Evolutionary conservation across 1,284 basidiomycete species (phyloP), one percentile per base, ranked within the genome.

Genomic region (Apiotrichum mycotoxinovorans): DNA sequence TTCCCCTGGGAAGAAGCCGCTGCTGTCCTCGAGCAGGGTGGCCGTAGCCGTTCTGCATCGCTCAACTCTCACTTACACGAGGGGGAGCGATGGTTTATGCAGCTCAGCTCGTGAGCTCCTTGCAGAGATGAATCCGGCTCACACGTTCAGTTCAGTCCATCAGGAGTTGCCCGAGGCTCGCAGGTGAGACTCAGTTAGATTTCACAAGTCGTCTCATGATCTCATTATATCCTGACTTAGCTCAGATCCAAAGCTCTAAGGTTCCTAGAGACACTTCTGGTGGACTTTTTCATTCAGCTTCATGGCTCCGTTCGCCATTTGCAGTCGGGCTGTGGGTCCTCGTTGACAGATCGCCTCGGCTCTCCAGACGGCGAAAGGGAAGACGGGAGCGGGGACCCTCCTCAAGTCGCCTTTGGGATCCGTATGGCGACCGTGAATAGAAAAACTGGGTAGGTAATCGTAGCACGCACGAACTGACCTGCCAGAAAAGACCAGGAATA

Each of bases 401-500:
- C 35, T 12, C 8, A 41, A 4, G 9, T n/a, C 40, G n/a, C n/a
- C 3, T 17, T 30, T 15, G 61, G 57, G 14, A 52, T 66, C 26
- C 33, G 23, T 3, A 9, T 64, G 27, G 23, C 20, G 3, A 44
- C 54, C 10, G 40, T 22, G 30, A 63, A 57, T 49, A 26, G 65
- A 15, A 55, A 55, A 27, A 63, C 63, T 17, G 65, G 65, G 65
- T 62, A n/a, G 37, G 58, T 40, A 1, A 20, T 25, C n/a, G n/a
- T 2, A 18, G 2, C 40, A 7, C 7, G 1, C 3, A 4, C 1
- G 9, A 1, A 37, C 7, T 41, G 50, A 9, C 50, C 43, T 17
- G 14, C 12, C 49, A 72, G 68, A 1, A 58, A 57, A 26, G 51
- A 63, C n/a, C 67, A 70, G 41, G 45, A 64, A 8, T 57, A 67